phyloP scores from a whole-genome alignment of 2,329 filamentous ascomycete genomes.

The Periconia macrospinosa region DNA sequence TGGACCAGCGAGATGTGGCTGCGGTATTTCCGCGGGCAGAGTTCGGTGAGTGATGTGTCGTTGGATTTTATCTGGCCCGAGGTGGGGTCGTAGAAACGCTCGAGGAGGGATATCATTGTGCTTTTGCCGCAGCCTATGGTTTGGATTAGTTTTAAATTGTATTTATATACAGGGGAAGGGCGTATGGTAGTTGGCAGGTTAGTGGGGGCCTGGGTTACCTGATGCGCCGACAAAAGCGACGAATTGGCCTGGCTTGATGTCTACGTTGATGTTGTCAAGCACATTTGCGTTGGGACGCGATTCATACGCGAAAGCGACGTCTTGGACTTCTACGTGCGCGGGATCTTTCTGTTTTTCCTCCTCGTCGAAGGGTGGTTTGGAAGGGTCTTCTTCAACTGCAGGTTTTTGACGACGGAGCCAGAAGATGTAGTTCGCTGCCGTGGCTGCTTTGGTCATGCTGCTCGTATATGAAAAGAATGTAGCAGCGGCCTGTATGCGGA shows the following conservation, averaged over 20 bases:
- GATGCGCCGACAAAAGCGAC: conserved; percentile 87
- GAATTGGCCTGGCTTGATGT: conserved; percentile 72
- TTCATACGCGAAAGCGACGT: conserved; percentile 82
- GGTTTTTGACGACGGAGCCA: conserved; percentile 45
- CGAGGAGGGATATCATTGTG: conserved; percentile 86
- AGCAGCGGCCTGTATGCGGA: conserved; percentile 66
- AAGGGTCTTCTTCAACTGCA: conserved; percentile 41
- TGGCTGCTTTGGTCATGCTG: conserved; percentile 95
- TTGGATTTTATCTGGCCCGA: conserved; percentile 80
- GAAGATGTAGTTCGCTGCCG: conserved; percentile 66
- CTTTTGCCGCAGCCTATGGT: conserved; percentile 76
- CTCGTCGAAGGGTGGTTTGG: conserved; percentile 35
- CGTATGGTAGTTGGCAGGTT: too few species aligned
- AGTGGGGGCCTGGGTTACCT: conserved; percentile 34
- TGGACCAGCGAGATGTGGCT: conserved; percentile 83
- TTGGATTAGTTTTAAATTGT: not conserved
- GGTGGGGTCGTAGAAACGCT: conserved; percentile 91
- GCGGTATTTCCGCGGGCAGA: conserved; percentile 82
- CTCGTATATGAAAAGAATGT: conserved; percentile 91
- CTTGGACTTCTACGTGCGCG: conserved; percentile 46
- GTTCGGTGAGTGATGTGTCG: conserved; percentile 71
- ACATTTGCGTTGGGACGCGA: conserved; percentile 75
- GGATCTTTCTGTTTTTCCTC: conserved; percentile 31
- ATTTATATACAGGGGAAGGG: not conserved
- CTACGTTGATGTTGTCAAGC: conserved; percentile 77